phyloP scores from a whole-genome alignment of 225 moss, liverwort and hornwort species.

The Pseudoscleropodium purum region DNA sequence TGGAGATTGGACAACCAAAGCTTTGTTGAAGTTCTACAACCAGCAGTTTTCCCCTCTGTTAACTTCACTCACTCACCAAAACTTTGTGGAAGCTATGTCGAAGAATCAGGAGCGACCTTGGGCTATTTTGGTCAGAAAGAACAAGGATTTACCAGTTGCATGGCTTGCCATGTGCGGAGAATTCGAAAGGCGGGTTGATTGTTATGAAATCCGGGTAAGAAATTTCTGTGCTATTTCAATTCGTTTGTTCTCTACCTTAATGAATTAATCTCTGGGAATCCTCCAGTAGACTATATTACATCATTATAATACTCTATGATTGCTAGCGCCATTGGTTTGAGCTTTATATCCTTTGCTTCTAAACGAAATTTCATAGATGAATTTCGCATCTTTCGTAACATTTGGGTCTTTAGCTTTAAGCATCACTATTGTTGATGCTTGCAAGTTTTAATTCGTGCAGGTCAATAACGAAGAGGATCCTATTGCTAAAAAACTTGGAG shows the following conservation, averaged over 20 bases:
- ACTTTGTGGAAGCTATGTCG: constrained; percentile 36
- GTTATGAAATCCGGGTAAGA: constrained; percentile 63
- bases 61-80: constrained; percentile 50
- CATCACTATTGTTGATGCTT: not conserved
- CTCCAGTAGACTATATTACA: not conserved
- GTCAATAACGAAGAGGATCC: constrained; percentile 38
- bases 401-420: not conserved
- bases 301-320: not conserved
- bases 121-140: constrained; percentile 61
- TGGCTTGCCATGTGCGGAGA: constrained; percentile 68
- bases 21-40: constrained; percentile 40
- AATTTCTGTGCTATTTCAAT: not conserved
- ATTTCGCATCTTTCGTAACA: not conserved
- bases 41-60: constrained; percentile 49
- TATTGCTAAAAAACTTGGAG: constrained; percentile 41
- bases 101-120: constrained; percentile 48
- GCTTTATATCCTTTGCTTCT: not conserved
- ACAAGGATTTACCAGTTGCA: constrained; percentile 52
- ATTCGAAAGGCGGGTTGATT: constrained; percentile 52
- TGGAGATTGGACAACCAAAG: constrained; percentile 68
- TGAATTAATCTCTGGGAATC: not conserved
- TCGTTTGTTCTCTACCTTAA: not conserved
- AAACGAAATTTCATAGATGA: not conserved
- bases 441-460: constrained; percentile 8
- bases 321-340: not conserved